Percentiles rank a stretch among this genome's conserved stretches.
These are phyloP conservation scores for Samsoniella hepiali DNA, from an alignment of 2,329 filamentous ascomycete genomes.

Conservation along the genomic window DNA sequence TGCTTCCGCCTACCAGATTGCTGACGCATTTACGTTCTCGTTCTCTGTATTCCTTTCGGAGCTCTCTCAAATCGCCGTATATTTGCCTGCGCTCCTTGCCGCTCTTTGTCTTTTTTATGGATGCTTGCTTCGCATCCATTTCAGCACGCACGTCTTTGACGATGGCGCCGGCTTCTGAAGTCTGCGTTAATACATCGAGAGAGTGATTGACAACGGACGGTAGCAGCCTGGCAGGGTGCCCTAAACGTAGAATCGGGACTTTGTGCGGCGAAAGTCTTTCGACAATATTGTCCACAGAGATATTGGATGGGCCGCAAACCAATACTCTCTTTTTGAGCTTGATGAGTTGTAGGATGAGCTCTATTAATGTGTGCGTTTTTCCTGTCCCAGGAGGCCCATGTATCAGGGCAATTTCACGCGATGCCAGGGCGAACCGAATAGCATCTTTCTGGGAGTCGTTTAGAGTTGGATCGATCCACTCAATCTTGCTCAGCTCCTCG, in stretches of 20 bases:
- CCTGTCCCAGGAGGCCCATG: conserved; percentile 96
- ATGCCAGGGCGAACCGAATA: conserved; percentile 77
- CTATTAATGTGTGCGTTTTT: conserved; percentile 94
- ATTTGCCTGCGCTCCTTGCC: conserved; percentile 76
- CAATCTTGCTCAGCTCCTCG: conserved; percentile 44
- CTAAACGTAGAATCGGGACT: conserved; percentile 82
- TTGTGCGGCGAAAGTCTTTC: conserved; percentile 84
- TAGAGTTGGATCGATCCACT: conserved; percentile 60
- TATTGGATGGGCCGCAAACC: conserved; percentile 95
- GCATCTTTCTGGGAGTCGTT: conserved; percentile 67
- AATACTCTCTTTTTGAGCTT: conserved; percentile 70
- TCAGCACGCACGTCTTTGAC: conserved; percentile 87
- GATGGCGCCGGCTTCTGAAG: conserved; percentile 83
- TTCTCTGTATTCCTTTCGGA: conserved; percentile 84
- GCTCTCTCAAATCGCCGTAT: conserved; percentile 78
- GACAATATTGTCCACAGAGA: conserved; percentile 97
- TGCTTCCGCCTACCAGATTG: conserved; percentile 70
- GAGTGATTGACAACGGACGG: conserved; percentile 87
- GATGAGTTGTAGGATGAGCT: conserved; percentile 88
- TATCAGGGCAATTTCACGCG: conserved; percentile 79
- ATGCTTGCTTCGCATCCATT: conserved; percentile 88
- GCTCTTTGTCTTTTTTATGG: conserved; percentile 80
- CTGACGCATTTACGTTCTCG: conserved; percentile 79
- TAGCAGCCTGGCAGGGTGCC: conserved; percentile 86
- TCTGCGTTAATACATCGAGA: conserved; percentile 84